Base-by-base conservation (phyloP, 2,329 filamentous ascomycete genomes). In the Didymella sp. region DNA sequence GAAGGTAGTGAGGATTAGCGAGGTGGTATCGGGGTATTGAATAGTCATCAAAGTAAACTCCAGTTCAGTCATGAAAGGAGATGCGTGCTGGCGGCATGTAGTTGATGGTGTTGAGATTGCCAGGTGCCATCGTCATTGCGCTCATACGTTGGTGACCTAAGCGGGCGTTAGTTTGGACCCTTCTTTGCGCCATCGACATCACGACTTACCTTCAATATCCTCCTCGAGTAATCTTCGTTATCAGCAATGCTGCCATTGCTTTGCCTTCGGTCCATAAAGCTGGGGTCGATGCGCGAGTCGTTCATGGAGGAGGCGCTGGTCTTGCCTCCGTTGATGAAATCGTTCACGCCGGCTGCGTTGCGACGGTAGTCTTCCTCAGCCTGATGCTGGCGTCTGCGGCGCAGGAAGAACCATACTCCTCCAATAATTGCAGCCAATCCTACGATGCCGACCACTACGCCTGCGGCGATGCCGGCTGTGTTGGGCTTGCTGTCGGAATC, bases 171-270 rank as follows among this genome's bases (percentile, higher is more conserved):
- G 62, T 55, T 44, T 15, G n/a, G 22, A 31, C 31, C 53, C 60
- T 47, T 47, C 8, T 35, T 15, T 31, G 28, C 22, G 13, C 40
- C 11, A 28, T 37, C 28, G 30, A 31, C 21, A 51, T 43, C 15
- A 48, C 28, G 27, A 44, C 54, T 52, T 84, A 96, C 94, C 87
- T 96, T 91, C 73, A 98, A 85, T 78, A 98, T 97, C 79, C 91
- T 90, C 79, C 94, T 87, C 61, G 94, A 97, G 80, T 96, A 98
- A 77, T 98, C 94, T 78, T 96, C 88, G 78, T 97, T 96, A 76
- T 98, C 94, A 49, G 93, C 94, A 76, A 98, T 97, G 77, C 93
- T 97, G 67, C 94, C 94, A 71, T 95, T 91, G 78, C 94, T 97
- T 80, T 94, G 85, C 77, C 93, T 87, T 73, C 92, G 85, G 56